A percentile compares a stretch with the other conserved stretches of the same genome.
phyloP scores from a whole-genome alignment of 2,329 filamentous ascomycete species.

The Cladosporium velox region DNA sequence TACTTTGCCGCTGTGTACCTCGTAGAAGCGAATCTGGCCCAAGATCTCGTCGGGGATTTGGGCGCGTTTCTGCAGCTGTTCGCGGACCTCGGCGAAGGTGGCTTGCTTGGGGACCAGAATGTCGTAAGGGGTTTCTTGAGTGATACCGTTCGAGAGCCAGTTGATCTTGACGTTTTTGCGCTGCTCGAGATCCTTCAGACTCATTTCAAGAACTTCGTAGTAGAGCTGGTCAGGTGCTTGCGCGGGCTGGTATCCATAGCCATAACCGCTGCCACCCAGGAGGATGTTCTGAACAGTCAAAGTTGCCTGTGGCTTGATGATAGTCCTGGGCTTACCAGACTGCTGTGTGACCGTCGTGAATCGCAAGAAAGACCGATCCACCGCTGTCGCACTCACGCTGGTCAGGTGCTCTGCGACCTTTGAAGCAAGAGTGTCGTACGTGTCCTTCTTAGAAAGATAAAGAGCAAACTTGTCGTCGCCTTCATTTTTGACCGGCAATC shows the following conservation, averaged over 20 bases:
- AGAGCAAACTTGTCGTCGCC: conserved; percentile 71
- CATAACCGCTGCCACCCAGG: conserved; percentile 64
- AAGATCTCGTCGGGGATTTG: conserved; percentile 75
- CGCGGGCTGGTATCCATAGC: conserved; percentile 65
- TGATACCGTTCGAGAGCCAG: conserved; percentile 85
- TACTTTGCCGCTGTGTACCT: conserved; percentile 79
- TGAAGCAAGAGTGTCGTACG: conserved; percentile 81
- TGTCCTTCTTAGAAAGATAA: conserved; percentile 81
- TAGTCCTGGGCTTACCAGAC: conserved; percentile 73
- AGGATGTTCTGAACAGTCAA: conserved; percentile 79
- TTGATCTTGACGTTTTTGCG: conserved; percentile 84
- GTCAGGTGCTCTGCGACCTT: conserved; percentile 76
- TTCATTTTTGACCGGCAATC: conserved; percentile 34
- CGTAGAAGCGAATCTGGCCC: conserved; percentile 75
- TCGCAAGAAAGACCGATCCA: conserved; percentile 83
- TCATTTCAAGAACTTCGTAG: conserved; percentile 94
- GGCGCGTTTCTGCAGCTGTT: conserved; percentile 76
- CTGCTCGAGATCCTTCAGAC: conserved; percentile 86
- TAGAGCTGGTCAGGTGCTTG: conserved; percentile 70
- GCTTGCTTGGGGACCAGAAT: conserved; percentile 87
- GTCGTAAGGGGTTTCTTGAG: conserved; percentile 84
- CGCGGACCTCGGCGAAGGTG: conserved; percentile 74
- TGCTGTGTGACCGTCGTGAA: conserved; percentile 83
- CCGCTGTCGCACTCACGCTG: conserved; percentile 41
- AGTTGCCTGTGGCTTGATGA: conserved; percentile 71